Evolutionary conservation across 345 rosid genomes (phyloP).

Genomic region (Euphorbia tirucalli): DNA sequence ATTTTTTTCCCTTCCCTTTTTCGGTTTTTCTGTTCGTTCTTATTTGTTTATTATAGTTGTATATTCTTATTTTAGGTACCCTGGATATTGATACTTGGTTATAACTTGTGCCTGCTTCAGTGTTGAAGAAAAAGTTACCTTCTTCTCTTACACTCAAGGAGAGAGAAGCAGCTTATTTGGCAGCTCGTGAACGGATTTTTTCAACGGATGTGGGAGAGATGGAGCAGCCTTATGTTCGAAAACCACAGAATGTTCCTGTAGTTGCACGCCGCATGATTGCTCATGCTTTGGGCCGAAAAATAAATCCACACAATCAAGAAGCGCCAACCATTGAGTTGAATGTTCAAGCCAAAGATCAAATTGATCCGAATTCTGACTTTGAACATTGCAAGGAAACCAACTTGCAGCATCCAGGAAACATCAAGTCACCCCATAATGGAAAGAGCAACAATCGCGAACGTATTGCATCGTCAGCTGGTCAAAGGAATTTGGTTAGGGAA

Average conservation of each 20-base stretch:
- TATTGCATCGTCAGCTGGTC: constrained; percentile 21
- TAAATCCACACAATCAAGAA: constrained; percentile 19
- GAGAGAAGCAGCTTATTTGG: constrained; percentile 67
- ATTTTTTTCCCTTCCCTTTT: neutral
- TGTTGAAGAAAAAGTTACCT: constrained; percentile 28
- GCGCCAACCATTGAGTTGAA: constrained; percentile 13
- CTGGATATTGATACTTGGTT: constrained; percentile 7
- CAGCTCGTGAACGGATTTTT: constrained; percentile 63
- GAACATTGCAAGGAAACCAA: constrained; percentile 17
- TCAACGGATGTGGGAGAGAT: constrained; percentile 36
- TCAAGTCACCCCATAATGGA: constrained; percentile 12
- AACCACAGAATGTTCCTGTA: constrained; percentile 45
- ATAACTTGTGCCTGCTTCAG: constrained; percentile 29
- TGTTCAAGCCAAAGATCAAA: constrained; percentile 22
- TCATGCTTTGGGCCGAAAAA: constrained; percentile 64
- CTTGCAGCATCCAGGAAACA: constrained; percentile 4
- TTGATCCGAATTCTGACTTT: constrained; percentile 20
- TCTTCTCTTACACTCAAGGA: constrained; percentile 39
- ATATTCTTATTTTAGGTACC: neutral
- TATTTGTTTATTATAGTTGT: neutral
- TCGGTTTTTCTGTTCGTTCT: neutral
- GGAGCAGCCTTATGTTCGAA: constrained; percentile 37
- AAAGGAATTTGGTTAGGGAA: constrained; percentile 23
- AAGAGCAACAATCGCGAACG: constrained; percentile 14
- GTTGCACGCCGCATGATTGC: constrained; percentile 78